These are phyloP conservation scores for Neofusicoccum parvum DNA, from an alignment of 2,329 filamentous ascomycete genomes.

Conservation along the genomic window DNA sequence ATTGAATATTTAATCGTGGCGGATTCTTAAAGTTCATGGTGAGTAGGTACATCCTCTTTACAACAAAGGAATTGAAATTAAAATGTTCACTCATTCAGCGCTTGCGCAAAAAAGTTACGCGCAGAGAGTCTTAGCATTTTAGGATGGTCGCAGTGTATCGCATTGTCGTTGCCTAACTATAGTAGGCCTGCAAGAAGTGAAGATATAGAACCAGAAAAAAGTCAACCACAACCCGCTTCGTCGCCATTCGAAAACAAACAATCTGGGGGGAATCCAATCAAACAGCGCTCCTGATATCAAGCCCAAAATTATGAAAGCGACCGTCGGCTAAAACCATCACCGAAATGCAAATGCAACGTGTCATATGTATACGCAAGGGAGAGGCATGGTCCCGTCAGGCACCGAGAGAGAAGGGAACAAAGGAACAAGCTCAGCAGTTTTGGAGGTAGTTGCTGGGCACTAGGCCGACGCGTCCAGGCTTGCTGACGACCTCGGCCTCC, in stretches of 20 bases:
- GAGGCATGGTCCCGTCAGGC: not conserved
- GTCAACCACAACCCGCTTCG: not conserved
- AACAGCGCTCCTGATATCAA: not conserved
- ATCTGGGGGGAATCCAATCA: slow-evolving; percentile 16
- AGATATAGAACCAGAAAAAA: not conserved
- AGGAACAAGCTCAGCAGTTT: slow-evolving; percentile 45
- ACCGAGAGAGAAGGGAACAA: not conserved
- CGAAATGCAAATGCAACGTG: slow-evolving; percentile 15
- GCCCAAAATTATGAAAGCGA: slow-evolving; percentile 9
- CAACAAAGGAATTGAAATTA: no score
- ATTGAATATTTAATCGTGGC: no score
- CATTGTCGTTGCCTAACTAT: slow-evolving; percentile 2
- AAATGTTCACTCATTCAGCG: no score
- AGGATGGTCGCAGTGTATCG: slow-evolving; percentile 8
- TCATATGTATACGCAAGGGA: slow-evolving; percentile 1
- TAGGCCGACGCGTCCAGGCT: slow-evolving; percentile 57
- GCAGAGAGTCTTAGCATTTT: no score
- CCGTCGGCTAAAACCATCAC: slow-evolving; percentile 5
- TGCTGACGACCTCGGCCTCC: slow-evolving; percentile 89
- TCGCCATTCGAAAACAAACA: not conserved
- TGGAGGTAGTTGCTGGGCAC: slow-evolving; percentile 71
- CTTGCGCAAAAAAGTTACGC: no score
- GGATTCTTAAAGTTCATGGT: no score
- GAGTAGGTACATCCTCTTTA: no score
- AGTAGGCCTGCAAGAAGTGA: not conserved